These are phyloP conservation scores for Euryodendron excelsum DNA, from an alignment of 148 eudicot genomes.

Conservation along the genomic window DNA sequence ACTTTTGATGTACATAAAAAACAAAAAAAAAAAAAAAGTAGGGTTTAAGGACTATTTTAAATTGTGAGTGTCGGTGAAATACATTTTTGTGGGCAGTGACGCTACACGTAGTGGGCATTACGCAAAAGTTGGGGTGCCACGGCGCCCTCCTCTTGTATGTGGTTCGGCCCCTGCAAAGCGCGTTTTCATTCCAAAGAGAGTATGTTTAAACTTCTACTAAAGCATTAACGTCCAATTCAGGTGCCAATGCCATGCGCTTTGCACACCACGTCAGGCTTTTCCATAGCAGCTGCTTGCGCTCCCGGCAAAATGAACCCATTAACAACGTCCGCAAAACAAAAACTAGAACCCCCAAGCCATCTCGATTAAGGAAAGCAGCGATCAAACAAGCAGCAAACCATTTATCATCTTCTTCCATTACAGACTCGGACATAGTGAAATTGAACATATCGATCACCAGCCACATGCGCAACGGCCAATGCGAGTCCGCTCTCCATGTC, in stretches of 20 bases:
- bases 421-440: slow-evolving; percentile 32
- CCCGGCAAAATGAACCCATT: slow-evolving; percentile 1
- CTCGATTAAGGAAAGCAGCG: neutral
- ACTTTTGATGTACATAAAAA: too few species aligned
- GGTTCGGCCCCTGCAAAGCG: too few species aligned
- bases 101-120: too few species aligned
- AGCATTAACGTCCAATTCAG: too few species aligned
- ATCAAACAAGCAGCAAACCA: neutral
- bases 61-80: too few species aligned
- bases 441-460: slow-evolving; percentile 42
- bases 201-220: too few species aligned
- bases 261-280: slow-evolving; percentile 3
- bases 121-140: too few species aligned
- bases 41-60: too few species aligned
- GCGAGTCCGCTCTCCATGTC: slow-evolving; percentile 30
- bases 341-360: neutral
- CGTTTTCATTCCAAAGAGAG: too few species aligned
- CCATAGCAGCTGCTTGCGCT: neutral
- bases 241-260: slow-evolving; percentile 15
- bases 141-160: too few species aligned
- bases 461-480: slow-evolving; percentile 53
- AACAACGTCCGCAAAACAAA: neutral
- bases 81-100: too few species aligned
- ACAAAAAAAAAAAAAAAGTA: too few species aligned
- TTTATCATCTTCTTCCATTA: slow-evolving; percentile 5